Conservation (phyloP, 1,139 yeast genomes). For the Taiozyma sp. region DNA sequence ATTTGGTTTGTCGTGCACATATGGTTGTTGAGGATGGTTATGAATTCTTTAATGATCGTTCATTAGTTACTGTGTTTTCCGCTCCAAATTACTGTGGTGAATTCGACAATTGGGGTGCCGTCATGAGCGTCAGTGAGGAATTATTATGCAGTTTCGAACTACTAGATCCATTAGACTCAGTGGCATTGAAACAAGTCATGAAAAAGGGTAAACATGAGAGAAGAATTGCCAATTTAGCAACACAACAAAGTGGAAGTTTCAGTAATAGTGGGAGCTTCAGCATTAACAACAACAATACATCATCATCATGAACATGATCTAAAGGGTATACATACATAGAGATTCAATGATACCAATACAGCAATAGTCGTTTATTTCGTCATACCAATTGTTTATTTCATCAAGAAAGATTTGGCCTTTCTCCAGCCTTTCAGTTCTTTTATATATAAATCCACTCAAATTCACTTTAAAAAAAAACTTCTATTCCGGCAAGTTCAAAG, state of each 20-base stretch:
- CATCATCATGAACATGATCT: not conserved
- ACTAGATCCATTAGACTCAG: constrained; percentile 88
- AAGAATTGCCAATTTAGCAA: constrained; percentile 42
- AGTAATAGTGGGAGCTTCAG: constrained; percentile 13
- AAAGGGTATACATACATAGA: not conserved
- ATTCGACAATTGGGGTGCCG: constrained; percentile 99
- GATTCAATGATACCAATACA: not conserved
- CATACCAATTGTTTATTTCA: not conserved
- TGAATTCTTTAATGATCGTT: constrained; percentile 91
- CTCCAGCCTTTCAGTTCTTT: not conserved
- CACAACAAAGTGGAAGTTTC: constrained; percentile 20
- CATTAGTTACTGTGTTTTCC: constrained; percentile 89
- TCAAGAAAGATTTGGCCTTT: not conserved
- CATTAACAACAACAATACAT: not conserved
- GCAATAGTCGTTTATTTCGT: not conserved
- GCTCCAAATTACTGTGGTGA: constrained; percentile 99
- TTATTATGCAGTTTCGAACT: constrained; percentile 88
- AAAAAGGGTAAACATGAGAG: constrained; percentile 81
- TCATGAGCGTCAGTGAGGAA: constrained; percentile 94
- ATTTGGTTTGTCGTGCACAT: constrained; percentile 93
- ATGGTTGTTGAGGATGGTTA: constrained; percentile 99
- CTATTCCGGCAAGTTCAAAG: not conserved
- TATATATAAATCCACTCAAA: not conserved
- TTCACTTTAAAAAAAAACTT: not conserved
- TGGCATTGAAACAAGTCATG: constrained; percentile 91